Conservation (phyloP, 495 filamentous ascomycete species). For the Aspergillus olivimuriae region DNA sequence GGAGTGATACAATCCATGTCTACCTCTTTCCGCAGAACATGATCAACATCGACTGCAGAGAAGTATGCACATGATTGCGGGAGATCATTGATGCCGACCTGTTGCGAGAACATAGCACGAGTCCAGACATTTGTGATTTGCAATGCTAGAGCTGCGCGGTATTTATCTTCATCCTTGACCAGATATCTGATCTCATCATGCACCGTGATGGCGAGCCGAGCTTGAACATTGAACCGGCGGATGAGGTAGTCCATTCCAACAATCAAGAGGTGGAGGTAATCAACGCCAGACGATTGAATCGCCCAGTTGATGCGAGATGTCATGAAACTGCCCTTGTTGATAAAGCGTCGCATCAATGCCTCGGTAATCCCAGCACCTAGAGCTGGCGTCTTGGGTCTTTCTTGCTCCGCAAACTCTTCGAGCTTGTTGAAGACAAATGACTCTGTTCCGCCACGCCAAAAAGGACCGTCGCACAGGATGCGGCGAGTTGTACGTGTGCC, state of each 20-base stretch:
- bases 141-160: constrained; percentile 81
- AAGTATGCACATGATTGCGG: constrained; percentile 94
- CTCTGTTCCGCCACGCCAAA: constrained; percentile 96
- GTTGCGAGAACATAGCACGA: constrained; percentile 90
- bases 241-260: constrained; percentile 91
- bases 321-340: constrained; percentile 88
- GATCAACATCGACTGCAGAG: constrained; percentile 89
- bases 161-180: constrained; percentile 78
- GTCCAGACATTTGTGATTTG: constrained; percentile 97
- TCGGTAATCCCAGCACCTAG: constrained; percentile 97
- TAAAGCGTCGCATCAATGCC: constrained; percentile 78
- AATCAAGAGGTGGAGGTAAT: constrained; percentile 94
- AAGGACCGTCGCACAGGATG: constrained; percentile 60
- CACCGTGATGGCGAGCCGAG: constrained; percentile 86
- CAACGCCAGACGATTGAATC: constrained; percentile 93
- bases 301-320: constrained; percentile 98
- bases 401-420: constrained; percentile 95
- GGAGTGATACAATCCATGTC: constrained; percentile 96
- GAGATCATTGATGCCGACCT: constrained; percentile 92
- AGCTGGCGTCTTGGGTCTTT: constrained; percentile 82
- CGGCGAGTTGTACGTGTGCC: constrained; percentile 71
- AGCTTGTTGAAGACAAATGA: constrained; percentile 97
- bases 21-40: constrained; percentile 91
- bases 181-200: constrained; percentile 98
- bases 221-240: constrained; percentile 75